Evolutionary conservation across 1,284 basidiomycete species (phyloP).

Genomic region (Laetiporus sulphureus): DNA sequence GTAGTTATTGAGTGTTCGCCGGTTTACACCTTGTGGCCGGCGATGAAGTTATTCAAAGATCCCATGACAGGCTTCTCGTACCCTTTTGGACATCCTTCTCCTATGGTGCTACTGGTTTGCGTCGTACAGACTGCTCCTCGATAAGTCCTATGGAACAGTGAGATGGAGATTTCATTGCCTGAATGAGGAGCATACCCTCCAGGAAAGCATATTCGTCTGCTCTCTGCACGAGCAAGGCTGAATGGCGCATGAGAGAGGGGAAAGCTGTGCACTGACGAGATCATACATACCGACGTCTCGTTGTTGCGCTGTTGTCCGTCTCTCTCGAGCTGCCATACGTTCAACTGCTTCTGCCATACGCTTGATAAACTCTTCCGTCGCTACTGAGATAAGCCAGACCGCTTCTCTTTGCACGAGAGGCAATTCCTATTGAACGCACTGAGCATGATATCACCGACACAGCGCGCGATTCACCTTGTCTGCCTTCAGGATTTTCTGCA

Average conservation of each 20-base stretch:
- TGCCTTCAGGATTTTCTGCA: slow-evolving; percentile 75
- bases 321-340: slow-evolving; percentile 54
- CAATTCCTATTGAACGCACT: slow-evolving; percentile 47
- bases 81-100: too few relatives aligned
- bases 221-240: slow-evolving; percentile 55
- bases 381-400: slow-evolving; percentile 63
- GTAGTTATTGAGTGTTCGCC: too few relatives aligned
- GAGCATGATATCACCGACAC: background rate
- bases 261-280: background rate
- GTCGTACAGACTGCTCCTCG: too few relatives aligned
- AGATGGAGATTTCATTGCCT: too few relatives aligned
- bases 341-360: slow-evolving; percentile 55
- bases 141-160: too few relatives aligned
- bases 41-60: too few relatives aligned
- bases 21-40: too few relatives aligned
- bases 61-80: too few relatives aligned
- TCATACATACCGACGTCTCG: slow-evolving; percentile 58
- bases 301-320: slow-evolving; percentile 59
- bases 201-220: slow-evolving; percentile 72
- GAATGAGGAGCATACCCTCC: slow-evolving; percentile 45
- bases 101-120: too few relatives aligned
- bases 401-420: slow-evolving; percentile 69
- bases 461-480: slow-evolving; percentile 49
- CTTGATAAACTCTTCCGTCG: slow-evolving; percentile 74
- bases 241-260: background rate